A percentile compares a stretch with the other conserved stretches of the same genome.
Conservation (phyloP, 2,329 filamentous ascomycete species). For the Pestalotiopsis sp. region DNA sequence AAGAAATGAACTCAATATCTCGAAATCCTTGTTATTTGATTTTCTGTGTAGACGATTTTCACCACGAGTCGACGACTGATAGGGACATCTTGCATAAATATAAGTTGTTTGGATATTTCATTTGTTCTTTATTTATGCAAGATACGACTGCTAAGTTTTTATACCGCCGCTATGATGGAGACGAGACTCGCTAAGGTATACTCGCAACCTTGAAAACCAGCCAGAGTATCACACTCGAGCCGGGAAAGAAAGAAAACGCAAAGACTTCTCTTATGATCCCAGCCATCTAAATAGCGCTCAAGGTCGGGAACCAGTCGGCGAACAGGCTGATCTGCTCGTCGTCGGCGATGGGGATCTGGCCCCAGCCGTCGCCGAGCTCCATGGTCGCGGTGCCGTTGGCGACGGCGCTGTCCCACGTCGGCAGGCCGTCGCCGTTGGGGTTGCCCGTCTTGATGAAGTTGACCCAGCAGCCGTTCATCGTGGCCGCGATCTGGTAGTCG, state of each 20-base stretch:
- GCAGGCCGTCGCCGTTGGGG: slow-evolving; percentile 14
- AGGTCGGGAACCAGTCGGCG: slow-evolving; percentile 15
- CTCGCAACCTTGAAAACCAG: too few species aligned
- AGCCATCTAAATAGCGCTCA: slow-evolving; percentile 25
- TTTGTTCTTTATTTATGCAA: too few species aligned
- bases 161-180: too few species aligned
- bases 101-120: too few species aligned
- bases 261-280: background rate
- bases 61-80: too few species aligned
- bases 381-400: slow-evolving; percentile 13
- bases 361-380: slow-evolving; percentile 19
- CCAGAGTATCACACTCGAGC: too few species aligned
- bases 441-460: slow-evolving; percentile 15
- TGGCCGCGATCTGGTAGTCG: slow-evolving; percentile 26
- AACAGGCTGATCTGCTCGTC: slow-evolving; percentile 15
- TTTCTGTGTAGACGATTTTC: too few species aligned
- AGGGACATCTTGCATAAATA: too few species aligned
- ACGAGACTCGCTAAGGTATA: too few species aligned
- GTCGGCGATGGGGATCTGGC: slow-evolving; percentile 16
- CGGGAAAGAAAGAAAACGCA: background rate
- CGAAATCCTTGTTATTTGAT: too few species aligned
- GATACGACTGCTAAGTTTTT: too few species aligned
- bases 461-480: slow-evolving; percentile 20
- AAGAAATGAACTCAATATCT: too few species aligned
- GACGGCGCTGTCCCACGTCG: slow-evolving; percentile 14